These are phyloP conservation scores for Auxenochlorella protothecoides DNA, from an alignment of 139 green algal species.

Conservation along the genomic window DNA sequence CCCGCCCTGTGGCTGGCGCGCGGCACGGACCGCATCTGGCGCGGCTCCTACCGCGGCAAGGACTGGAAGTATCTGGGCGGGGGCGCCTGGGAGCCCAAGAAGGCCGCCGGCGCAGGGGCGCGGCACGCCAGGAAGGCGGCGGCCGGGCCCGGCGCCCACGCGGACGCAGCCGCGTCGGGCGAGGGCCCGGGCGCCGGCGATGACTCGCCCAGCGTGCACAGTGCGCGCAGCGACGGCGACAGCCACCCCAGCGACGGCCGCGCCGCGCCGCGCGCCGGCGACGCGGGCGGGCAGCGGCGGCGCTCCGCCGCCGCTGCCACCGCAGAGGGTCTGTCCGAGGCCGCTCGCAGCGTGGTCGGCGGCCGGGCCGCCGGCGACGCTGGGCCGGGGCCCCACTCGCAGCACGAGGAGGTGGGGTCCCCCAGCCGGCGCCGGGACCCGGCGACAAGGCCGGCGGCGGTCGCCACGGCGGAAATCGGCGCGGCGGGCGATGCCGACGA, in stretches of 20 bases:
- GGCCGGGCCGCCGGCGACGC: too few species aligned
- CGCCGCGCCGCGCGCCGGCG: too few species aligned
- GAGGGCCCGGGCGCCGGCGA: neutral
- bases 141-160: neutral
- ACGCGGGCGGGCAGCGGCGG: too few species aligned
- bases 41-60: slow-evolving; percentile 64
- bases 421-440: neutral
- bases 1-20: slow-evolving; percentile 39
- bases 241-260: too few species aligned
- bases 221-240: too few species aligned
- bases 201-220: neutral
- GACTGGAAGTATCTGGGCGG: slow-evolving; percentile 67
- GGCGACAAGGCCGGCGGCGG: neutral
- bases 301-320: too few species aligned
- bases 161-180: neutral
- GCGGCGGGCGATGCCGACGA: neutral
- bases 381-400: neutral
- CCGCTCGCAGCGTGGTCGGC: too few species aligned
- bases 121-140: neutral
- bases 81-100: slow-evolving; percentile 64
- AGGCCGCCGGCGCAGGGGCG: too few species aligned
- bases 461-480: neutral
- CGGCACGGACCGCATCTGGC: slow-evolving; percentile 58
- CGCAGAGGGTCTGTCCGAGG: too few species aligned
- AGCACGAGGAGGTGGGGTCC: neutral